These are phyloP conservation scores for Aspergillus carlsbadensis DNA, from an alignment of 495 filamentous ascomycete species.

Conservation along the genomic window DNA sequence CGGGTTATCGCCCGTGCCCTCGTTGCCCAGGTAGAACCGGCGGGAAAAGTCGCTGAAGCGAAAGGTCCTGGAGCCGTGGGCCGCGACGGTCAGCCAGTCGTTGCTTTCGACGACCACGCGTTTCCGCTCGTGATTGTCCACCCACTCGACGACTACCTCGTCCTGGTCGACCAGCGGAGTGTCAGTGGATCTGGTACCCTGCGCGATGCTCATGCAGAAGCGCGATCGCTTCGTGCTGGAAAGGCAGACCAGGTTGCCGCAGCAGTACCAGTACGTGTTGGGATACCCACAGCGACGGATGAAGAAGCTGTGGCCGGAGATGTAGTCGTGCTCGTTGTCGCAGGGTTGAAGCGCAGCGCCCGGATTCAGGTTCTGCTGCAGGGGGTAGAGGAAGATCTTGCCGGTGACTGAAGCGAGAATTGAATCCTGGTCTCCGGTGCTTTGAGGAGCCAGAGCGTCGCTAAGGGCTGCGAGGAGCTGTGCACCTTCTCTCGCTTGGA, in stretches of 20 bases:
- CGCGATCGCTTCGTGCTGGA: constrained; percentile 2
- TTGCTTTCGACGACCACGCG: background rate
- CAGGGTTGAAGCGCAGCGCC: background rate
- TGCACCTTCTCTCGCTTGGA: background rate
- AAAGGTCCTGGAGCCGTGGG: background rate
- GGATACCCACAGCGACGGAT: constrained; percentile 2
- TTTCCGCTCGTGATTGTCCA: background rate
- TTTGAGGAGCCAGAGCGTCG: background rate
- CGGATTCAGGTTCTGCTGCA: background rate
- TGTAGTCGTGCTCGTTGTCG: constrained; percentile 2
- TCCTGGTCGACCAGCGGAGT: background rate
- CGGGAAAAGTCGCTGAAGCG: background rate
- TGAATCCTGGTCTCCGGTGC: background rate
- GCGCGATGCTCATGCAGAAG: background rate
- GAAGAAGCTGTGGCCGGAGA: constrained; percentile 4
- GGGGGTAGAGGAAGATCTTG: background rate
- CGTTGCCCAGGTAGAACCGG: constrained; percentile 3
- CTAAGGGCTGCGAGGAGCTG: background rate
- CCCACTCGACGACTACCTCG: background rate
- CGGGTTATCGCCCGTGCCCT: background rate
- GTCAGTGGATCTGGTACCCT: background rate
- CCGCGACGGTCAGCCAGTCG: constrained; percentile 2
- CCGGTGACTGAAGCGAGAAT: background rate
- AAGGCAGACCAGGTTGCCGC: constrained; percentile 5
- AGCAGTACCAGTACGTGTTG: constrained; percentile 7